Evolutionary conservation across 345 rosid species (phyloP).

Genomic region (Sisymbrium altissimum): DNA sequence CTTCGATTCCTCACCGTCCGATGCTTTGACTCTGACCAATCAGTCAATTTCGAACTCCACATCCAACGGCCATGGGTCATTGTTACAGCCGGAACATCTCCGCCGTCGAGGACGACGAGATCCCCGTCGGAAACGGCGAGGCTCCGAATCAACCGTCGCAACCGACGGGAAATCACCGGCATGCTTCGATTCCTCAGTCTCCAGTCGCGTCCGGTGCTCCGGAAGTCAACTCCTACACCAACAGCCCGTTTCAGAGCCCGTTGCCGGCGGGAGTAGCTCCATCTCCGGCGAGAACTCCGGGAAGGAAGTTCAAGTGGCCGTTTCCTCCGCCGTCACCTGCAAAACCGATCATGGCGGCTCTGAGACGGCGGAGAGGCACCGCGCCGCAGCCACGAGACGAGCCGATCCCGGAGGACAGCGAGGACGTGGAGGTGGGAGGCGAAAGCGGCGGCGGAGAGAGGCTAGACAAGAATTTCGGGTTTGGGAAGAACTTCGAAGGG

Average conservation of each 20-base stretch:
- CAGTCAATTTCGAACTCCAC: not conserved
- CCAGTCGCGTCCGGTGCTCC: conserved; percentile 27
- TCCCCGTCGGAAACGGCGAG: conserved; percentile 22
- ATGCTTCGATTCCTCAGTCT: conserved; percentile 24
- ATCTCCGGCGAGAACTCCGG: conserved; percentile 83
- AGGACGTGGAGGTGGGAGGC: not conserved
- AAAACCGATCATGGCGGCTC: conserved; percentile 80
- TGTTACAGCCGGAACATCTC: conserved; percentile 66
- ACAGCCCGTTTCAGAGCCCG: conserved; percentile 76
- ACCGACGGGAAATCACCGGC: not conserved
- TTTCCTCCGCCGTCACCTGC: conserved; percentile 98
- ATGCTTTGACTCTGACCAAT: conserved; percentile 37
- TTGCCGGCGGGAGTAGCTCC: conserved; percentile 82
- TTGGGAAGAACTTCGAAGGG: conserved; percentile 63
- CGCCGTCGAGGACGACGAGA: conserved; percentile 37
- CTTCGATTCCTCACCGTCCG: conserved; percentile 28
- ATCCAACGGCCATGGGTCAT: conserved; percentile 60
- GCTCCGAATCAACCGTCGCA: conserved; percentile 6
- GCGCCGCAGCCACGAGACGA: conserved; percentile 53
- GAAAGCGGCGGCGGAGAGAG: conserved; percentile 34
- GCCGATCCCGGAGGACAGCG: conserved; percentile 61
- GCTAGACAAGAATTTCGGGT: conserved; percentile 88
- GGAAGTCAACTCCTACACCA: conserved; percentile 44
- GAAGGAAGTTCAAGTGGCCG: conserved; percentile 87
- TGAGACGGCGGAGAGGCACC: conserved; percentile 48